Percentiles rank a stretch among this genome's conserved stretches.
phyloP scores from a whole-genome alignment of 2,329 filamentous ascomycete species.

The Aspergillus floridensis region DNA sequence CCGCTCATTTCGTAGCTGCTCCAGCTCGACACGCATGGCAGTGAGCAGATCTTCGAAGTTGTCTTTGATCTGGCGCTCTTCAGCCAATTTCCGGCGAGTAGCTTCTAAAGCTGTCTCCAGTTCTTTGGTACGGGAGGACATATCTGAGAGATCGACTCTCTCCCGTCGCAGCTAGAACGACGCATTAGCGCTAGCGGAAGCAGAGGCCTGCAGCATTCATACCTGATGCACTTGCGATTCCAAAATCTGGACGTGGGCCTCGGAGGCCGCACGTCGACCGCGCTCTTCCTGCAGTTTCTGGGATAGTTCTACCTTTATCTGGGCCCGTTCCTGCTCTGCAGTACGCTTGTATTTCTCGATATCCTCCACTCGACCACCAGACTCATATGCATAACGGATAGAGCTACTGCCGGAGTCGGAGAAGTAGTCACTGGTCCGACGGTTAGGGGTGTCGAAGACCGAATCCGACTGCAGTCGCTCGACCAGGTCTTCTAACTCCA shows the following conservation, averaged over 20 bases:
- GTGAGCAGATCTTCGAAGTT: conserved; percentile 91
- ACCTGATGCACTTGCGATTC: conserved; percentile 72
- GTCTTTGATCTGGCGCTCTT: conserved; percentile 83
- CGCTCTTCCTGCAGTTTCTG: conserved; percentile 87
- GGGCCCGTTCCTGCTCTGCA: conserved; percentile 87
- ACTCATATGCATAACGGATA: conserved; percentile 68
- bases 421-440: conserved; percentile 93
- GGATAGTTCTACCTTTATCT: conserved; percentile 78
- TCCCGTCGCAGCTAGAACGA: conserved; percentile 43
- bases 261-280: conserved; percentile 68
- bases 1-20: conserved; percentile 79
- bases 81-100: conserved; percentile 72
- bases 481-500: conserved; percentile 92
- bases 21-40: conserved; percentile 77
- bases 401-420: conserved; percentile 93
- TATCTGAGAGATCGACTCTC: conserved; percentile 51
- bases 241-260: conserved; percentile 78
- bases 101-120: conserved; percentile 80
- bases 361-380: conserved; percentile 60
- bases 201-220: conserved; percentile 25
- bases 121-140: conserved; percentile 65
- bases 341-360: conserved; percentile 78
- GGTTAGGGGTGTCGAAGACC: conserved; percentile 54
- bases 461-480: conserved; percentile 80
- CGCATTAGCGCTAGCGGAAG: conserved; percentile 14